A percentile compares a stretch with the other conserved stretches of the same genome.
Evolutionary conservation across 2,329 filamentous ascomycete genomes (phyloP).

Genomic region (Xylaria multiplex): DNA sequence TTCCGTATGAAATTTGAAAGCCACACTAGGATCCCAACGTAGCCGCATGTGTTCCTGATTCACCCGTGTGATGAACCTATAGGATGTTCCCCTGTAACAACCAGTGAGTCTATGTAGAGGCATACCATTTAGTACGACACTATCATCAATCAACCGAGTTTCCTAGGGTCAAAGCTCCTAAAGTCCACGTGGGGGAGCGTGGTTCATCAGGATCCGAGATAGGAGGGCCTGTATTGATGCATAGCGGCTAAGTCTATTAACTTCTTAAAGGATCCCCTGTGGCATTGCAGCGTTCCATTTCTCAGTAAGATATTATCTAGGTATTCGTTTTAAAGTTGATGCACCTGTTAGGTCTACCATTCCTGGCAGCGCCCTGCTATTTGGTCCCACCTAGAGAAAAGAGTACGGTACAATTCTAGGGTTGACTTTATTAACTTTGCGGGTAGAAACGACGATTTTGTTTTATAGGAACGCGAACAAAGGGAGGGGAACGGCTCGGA

Average conservation of each 20-base stretch:
- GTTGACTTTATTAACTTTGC: constrained; percentile 4
- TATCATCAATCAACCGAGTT: not conserved
- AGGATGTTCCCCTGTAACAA: not conserved
- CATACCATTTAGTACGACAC: no score
- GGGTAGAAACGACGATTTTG: not conserved
- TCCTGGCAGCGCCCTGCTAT: constrained; percentile 11
- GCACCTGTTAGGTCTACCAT: not conserved
- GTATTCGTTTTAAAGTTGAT: constrained; percentile 14
- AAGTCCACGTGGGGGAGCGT: constrained; percentile 8
- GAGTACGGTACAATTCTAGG: constrained; percentile 22
- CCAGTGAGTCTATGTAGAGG: no score
- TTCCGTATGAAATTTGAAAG: not conserved
- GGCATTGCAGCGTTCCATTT: not conserved
- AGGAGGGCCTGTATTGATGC: constrained; percentile 21
- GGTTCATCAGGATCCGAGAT: constrained; percentile 19
- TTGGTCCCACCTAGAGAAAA: constrained; percentile 11
- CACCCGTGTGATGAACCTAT: constrained; percentile 5
- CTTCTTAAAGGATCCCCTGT: not conserved
- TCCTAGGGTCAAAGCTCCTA: not conserved
- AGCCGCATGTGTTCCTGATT: constrained; percentile 15
- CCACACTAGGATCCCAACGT: not conserved
- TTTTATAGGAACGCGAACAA: no score
- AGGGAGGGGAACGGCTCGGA: not conserved
- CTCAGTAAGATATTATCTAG: constrained; percentile 2
- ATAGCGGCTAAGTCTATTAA: not conserved